These are phyloP conservation scores for Scolecobasidium constrictum DNA, from an alignment of 2,329 filamentous ascomycete species.

Conservation along the genomic window DNA sequence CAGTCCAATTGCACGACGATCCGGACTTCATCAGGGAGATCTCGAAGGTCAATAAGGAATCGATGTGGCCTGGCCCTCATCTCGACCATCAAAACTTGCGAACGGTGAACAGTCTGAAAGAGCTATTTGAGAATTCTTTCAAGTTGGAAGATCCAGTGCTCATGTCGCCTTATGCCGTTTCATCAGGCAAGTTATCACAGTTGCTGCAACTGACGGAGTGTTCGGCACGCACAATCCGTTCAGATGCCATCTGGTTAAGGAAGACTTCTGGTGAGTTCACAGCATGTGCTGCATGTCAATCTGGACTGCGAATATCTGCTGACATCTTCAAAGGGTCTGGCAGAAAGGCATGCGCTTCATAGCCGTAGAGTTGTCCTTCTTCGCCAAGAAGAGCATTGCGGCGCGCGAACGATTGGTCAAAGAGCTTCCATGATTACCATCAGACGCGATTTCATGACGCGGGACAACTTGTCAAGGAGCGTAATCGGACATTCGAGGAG, in stretches of 20 bases:
- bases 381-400: not conserved
- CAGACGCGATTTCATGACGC: not conserved
- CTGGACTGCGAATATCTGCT: too few species aligned
- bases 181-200: not conserved
- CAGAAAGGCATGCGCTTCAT: not conserved
- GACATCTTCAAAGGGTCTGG: not conserved
- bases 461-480: constrained; percentile 1
- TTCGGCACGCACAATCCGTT: constrained; percentile 1
- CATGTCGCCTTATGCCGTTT: not conserved
- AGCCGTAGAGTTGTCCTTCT: not conserved
- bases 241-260: not conserved
- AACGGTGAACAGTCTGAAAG: not conserved
- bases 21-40: not conserved
- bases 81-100: not conserved
- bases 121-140: not conserved
- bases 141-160: not conserved
- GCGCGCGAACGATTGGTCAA: not conserved
- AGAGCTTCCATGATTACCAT: not conserved
- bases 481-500: not conserved
- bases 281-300: too few species aligned
- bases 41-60: not conserved
- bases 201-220: not conserved
- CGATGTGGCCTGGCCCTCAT: not conserved
- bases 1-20: not conserved
- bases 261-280: constrained; percentile 1